phyloP scores from a whole-genome alignment of 2,329 filamentous ascomycete genomes.

The Plectosphaerella cucumerina region DNA sequence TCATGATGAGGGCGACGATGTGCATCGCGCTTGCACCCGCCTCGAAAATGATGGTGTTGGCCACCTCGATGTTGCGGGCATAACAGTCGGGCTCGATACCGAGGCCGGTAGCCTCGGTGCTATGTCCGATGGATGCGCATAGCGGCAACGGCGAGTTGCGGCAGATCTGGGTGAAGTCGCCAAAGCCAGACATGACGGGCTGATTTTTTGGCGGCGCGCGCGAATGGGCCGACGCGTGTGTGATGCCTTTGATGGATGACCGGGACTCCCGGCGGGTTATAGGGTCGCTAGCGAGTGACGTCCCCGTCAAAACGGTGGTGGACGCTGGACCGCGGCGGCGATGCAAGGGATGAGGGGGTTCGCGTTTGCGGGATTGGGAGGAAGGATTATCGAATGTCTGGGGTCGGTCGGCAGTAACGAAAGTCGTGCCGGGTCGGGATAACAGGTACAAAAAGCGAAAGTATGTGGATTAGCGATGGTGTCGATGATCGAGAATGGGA shows the following conservation, averaged over 20 bases:
- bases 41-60: conserved; percentile 98
- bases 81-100: conserved; percentile 91
- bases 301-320: too few relatives aligned
- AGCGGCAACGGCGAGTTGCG: conserved; percentile 78
- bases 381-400: background rate
- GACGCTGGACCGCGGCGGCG: background rate
- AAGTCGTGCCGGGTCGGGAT: too few relatives aligned
- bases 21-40: conserved; percentile 88
- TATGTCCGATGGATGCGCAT: conserved; percentile 78
- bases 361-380: background rate
- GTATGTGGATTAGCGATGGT: background rate
- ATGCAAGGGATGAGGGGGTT: background rate
- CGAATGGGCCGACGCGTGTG: too few relatives aligned
- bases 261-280: background rate
- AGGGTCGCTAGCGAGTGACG: background rate
- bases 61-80: conserved; percentile 89
- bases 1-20: conserved; percentile 87
- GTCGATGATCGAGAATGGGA: background rate
- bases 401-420: background rate
- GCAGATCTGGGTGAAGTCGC: conserved; percentile 87
- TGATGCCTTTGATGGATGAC: background rate
- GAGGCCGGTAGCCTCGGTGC: conserved; percentile 60
- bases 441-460: too few relatives aligned
- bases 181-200: conserved; percentile 71
- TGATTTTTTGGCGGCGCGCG: background rate